Evolutionary conservation across 2,329 filamentous ascomycete genomes (phyloP), one percentile per base, ranked within the genome.

Genomic region (Elsinoe batatas): DNA sequence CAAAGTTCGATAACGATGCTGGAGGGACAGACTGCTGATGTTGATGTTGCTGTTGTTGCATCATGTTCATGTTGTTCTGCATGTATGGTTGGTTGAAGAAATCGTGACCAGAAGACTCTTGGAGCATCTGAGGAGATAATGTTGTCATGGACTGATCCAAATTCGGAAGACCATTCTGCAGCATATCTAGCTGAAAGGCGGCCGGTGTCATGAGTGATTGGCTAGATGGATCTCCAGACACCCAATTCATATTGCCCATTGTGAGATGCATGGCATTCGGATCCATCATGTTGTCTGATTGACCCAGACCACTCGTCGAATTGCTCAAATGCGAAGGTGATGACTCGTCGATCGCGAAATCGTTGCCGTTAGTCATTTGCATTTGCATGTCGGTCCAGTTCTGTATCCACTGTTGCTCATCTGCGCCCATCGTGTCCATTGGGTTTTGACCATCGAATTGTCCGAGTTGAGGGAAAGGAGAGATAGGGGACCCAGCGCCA

Each of bases 311-410:
- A 58, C 88, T 88, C 42, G 88, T 95, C 2, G 22, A 32, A 73
- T 91, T 97, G 74, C 91, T 97, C 69, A 97, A 91, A 46, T 90
- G 90, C 7, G 93, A 97, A 13, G 93, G 93, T 12, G 93, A 97
- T 10, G 93, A 97, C 58, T 87, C 90, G 64, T 95, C 91, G 54
- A 96, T 81, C 26, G 88, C 89, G 61, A 84, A 85, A 63, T 95
- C 90, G 64, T 85, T 86, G 56, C 76, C 73, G 56, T 79, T 81
- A 63, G 64, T 62, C 62, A 66, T 69, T 58, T 64, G 79, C 76
- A 91, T 81, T 44, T 87, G 82, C 64, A 85, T 82, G 60, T 93
- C 88, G 1, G 38, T 55, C 67, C 95, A 87, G 18, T 86, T 86
- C 58, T 84, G 84, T 72, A 83, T 81, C 90, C 90, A 97, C 64